Conservation (phyloP, 768 basidiomycete species). For the Lyophyllum atratum region DNA sequence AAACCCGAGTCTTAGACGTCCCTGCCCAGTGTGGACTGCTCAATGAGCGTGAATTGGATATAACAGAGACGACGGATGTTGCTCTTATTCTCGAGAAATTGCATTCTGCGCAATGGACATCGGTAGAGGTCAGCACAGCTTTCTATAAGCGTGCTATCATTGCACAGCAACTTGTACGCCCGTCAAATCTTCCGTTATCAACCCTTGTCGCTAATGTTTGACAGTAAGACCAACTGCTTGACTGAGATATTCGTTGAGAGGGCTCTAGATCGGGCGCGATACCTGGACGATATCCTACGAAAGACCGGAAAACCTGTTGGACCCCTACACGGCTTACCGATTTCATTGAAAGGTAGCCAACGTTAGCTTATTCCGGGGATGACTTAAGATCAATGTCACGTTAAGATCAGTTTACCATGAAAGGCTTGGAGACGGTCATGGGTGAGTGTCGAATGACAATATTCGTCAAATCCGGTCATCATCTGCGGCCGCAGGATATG, state of each 20-base stretch:
- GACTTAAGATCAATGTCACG: not conserved
- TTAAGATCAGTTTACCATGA: conserved; percentile 57
- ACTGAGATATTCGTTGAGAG: conserved; percentile 60
- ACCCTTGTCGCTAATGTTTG: not conserved
- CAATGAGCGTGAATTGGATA: conserved; percentile 53
- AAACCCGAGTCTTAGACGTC: conserved; percentile 49
- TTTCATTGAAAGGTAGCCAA: conserved; percentile 37
- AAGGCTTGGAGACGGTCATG: conserved; percentile 55
- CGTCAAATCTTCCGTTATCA: not conserved
- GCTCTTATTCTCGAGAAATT: conserved; percentile 46
- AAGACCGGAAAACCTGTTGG: conserved; percentile 51
- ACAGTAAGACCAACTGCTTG: conserved; percentile 47
- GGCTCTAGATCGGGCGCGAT: conserved; percentile 45
- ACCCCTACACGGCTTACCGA: conserved; percentile 52
- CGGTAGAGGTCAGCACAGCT: conserved; percentile 59
- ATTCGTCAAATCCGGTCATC: not conserved
- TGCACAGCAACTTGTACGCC: conserved; percentile 63
- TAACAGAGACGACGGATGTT: conserved; percentile 54
- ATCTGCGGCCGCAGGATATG: conserved; percentile 42
- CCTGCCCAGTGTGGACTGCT: conserved; percentile 56
- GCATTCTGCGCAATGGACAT: conserved; percentile 47
- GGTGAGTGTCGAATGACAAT: conserved; percentile 12
- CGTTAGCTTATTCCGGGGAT: not conserved
- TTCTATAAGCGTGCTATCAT: conserved; percentile 69
- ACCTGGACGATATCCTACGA: conserved; percentile 48